These are phyloP conservation scores for Tricladium varicosporioides DNA, from an alignment of 2,329 filamentous ascomycete species.

Conservation along the genomic window DNA sequence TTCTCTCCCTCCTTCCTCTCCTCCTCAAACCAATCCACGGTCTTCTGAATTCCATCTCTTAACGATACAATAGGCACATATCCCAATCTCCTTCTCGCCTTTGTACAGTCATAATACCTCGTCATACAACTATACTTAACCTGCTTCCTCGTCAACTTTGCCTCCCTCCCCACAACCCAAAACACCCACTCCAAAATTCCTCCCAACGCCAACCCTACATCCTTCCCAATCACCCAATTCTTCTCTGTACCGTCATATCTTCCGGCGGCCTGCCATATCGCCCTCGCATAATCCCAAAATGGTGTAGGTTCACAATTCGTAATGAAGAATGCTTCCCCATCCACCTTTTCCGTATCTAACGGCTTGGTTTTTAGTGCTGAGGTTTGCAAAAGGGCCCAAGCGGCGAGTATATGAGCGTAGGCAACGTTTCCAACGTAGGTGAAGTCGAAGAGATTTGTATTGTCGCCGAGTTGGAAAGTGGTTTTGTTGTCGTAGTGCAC, in stretches of 20 bases:
- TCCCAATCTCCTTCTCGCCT: slow-evolving; percentile 68
- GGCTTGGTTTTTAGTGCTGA: slow-evolving; percentile 46
- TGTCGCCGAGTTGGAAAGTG: slow-evolving; percentile 77
- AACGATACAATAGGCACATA: slow-evolving; percentile 67
- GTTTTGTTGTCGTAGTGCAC: slow-evolving; percentile 68
- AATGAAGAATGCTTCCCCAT: slow-evolving; percentile 86
- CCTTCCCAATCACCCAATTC: slow-evolving; percentile 54
- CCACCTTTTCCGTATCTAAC: slow-evolving; percentile 71
- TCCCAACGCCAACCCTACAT: slow-evolving; percentile 51
- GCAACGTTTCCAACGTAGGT: slow-evolving; percentile 68
- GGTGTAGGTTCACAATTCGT: slow-evolving; percentile 87
- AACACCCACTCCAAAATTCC: slow-evolving; percentile 52
- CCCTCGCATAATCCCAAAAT: slow-evolving; percentile 85
- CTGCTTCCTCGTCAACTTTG: slow-evolving; percentile 45
- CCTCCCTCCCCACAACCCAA: slow-evolving; percentile 47
- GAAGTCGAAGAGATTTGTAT: slow-evolving; percentile 68
- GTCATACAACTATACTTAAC: slow-evolving; percentile 70
- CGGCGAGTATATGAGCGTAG: slow-evolving; percentile 79
- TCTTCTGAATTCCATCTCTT: slow-evolving; percentile 55
- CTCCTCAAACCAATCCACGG: slow-evolving; percentile 28
- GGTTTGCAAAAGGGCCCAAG: slow-evolving; percentile 48
- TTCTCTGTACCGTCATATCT: slow-evolving; percentile 49
- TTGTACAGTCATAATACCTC: slow-evolving; percentile 73
- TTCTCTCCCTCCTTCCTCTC: slow-evolving; percentile 27
- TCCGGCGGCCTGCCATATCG: slow-evolving; percentile 68